Conservation (phyloP, 225 moss, liverwort and hornwort species). For the Rhytidiadelphus loreus region DNA sequence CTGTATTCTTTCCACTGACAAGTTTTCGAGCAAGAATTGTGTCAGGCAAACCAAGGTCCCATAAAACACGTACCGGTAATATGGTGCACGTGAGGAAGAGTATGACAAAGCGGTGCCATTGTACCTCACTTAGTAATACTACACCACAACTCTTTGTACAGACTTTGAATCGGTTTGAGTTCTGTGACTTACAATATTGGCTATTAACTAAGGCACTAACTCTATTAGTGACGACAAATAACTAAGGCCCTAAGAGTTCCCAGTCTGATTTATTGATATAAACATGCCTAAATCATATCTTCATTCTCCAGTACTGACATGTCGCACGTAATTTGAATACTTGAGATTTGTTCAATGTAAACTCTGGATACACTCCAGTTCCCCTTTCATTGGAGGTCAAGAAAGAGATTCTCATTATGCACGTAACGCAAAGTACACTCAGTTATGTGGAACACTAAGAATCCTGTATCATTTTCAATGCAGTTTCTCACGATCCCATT, state of each 20-base stretch:
- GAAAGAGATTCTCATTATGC: neutral
- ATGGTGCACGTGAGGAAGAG: accelerated
- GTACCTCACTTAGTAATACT: neutral
- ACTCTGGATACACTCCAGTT: too few species aligned
- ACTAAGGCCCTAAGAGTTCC: neutral
- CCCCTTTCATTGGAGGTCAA: neutral
- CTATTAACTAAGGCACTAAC: too few species aligned
- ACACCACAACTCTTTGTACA: neutral
- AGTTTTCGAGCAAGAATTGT: neutral
- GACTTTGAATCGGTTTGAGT: too few species aligned
- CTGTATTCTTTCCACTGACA: neutral
- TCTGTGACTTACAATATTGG: neutral
- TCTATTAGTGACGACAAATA: neutral
- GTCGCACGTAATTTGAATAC: neutral
- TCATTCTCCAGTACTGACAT: neutral
- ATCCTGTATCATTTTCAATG: neutral
- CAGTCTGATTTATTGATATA: too few species aligned
- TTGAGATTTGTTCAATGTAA: neutral
- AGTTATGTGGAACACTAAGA: neutral
- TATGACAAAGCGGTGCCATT: neutral
- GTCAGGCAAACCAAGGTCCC: neutral
- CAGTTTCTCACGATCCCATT: too few species aligned
- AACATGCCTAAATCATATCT: neutral
- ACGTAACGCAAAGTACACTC: too few species aligned
- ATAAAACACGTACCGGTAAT: neutral